Evolutionary conservation across 148 eudicot species (phyloP), one percentile per base, ranked within the genome.

Genomic region (Polygonum aviculare): DNA sequence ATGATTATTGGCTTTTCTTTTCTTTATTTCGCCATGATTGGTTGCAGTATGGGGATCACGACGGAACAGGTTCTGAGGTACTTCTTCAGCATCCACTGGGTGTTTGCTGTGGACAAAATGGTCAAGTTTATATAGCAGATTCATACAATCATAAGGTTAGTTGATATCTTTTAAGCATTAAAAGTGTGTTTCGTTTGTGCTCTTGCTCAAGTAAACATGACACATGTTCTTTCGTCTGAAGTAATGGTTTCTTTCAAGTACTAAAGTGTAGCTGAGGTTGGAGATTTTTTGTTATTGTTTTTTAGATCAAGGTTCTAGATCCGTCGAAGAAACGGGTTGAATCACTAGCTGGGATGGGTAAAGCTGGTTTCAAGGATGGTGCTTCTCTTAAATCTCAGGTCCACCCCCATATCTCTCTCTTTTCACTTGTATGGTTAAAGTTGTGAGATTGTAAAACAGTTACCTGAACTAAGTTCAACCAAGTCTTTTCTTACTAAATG

Each of bases 41-140:
- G 44, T 65, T 84, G 77, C 83, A 94, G 98, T 94, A 89, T 81
- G 98, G 98, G 44, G 98, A 94, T 78, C 93, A 88, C 78, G 98
- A 94, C 78, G 98, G 98, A 78, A 76, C 82, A 73, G 98, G 93
- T 49, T 82, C 91, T 45, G 98, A 94, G 82, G 96, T 94, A 76
- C 98, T 94, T 81, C 90, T 94, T 79, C 98, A 94, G 81, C 98
- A 94, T 86, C 97, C 98, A 51, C 78, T 94, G 78, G 98, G 98
- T 50, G 87, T 94, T 59, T 84, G 88, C 72, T 85, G 88, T 77
- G 92, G 90, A 79, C 88, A 88, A 49, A 87, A 85, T 83, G 97
- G 92, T 74, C 90, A 87, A 78, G 84, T 94, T 57, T 94, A 92
- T 81, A 74, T 94, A 22, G 92, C 98, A 74, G 98, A 94, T 84